Evolutionary conservation across 1,139 yeast genomes (phyloP).

Genomic region (Geotrichum reessii): DNA sequence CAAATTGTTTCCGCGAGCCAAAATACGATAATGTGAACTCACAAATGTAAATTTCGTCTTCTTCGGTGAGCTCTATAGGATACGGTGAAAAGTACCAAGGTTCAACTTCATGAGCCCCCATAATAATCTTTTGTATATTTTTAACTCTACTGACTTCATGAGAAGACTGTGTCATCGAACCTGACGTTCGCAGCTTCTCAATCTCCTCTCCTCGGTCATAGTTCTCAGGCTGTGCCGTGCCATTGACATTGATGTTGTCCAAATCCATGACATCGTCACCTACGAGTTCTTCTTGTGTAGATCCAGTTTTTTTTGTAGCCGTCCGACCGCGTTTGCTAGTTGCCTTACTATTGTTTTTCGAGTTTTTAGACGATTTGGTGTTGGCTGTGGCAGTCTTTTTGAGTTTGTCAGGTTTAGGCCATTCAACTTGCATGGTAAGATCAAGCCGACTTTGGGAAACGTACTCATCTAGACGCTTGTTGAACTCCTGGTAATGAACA

Average conservation of each 20-base stretch:
- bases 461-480: slow-evolving; percentile 96
- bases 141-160: slow-evolving; percentile 89
- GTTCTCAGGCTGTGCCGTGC: slow-evolving; percentile 49
- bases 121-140: slow-evolving; percentile 66
- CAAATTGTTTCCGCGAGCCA: slow-evolving; percentile 86
- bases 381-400: slow-evolving; percentile 32
- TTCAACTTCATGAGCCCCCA: slow-evolving; percentile 89
- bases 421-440: slow-evolving; percentile 56
- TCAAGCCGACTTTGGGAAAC: slow-evolving; percentile 66
- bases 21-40: slow-evolving; percentile 86
- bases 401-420: slow-evolving; percentile 52
- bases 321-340: slow-evolving; percentile 21
- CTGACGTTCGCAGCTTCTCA: slow-evolving; percentile 83
- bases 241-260: slow-evolving; percentile 81
- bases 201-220: slow-evolving; percentile 86
- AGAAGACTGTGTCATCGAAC: slow-evolving; percentile 85
- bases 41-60: slow-evolving; percentile 81
- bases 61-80: slow-evolving; percentile 90
- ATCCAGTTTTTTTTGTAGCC: slow-evolving; percentile 19
- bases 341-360: slow-evolving; percentile 26
- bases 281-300: slow-evolving; percentile 19
- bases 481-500: slow-evolving; percentile 91
- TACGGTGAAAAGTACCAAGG: slow-evolving; percentile 99
- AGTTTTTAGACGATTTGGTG: slow-evolving; percentile 24
- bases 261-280: slow-evolving; percentile 68